Evolutionary conservation across 345 rosid genomes (phyloP), one percentile per base, ranked within the genome.

Genomic region (Brassica rapa): DNA sequence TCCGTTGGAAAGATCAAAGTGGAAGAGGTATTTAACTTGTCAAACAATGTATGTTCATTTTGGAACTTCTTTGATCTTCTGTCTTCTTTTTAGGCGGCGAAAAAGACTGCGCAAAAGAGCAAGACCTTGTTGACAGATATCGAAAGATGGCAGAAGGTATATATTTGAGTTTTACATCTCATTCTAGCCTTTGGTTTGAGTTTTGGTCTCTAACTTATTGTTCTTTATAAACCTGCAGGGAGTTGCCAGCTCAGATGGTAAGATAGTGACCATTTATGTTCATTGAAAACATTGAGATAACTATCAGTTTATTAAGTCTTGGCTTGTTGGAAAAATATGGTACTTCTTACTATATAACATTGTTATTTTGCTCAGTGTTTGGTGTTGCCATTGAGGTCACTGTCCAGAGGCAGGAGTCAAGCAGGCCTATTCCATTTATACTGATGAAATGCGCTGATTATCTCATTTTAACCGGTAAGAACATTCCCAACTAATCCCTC

Each of bases 101-200:
- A 91, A 84, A 91, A 67, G 84, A 94, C 97, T 21, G 97, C 98
- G 19, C 94, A 89, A 35, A 92, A 88, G 62, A 90, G 98, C 83
- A 94, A 89, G 87, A 92, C 86, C 29, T 84, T 94, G 66, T 79
- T 91, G 75, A 92, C 97, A 12, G 98, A 94, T 75, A 87, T 94
- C 55, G 98, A 94, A 82, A 87, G 97, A 68, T 90, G 98, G 97
- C 95, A 94, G 84, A 94, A 94, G 97, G 97, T 94, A 89, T 65
- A 6, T 65, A 6, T 24, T 59, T 30, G 37, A 76, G 66, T 67
- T 24, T 72, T 61, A 64, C 15, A 59, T 66, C 16, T 64, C 55
- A 8, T 35, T 67, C 6, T 60, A 25, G 19, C 60, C 23, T 19
- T 75, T 76, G 55, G 24, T 23, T 65, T 75, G 59, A 74, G 63